Conservation (phyloP, 2,329 filamentous ascomycete species). For the Passalora sequoiae region DNA sequence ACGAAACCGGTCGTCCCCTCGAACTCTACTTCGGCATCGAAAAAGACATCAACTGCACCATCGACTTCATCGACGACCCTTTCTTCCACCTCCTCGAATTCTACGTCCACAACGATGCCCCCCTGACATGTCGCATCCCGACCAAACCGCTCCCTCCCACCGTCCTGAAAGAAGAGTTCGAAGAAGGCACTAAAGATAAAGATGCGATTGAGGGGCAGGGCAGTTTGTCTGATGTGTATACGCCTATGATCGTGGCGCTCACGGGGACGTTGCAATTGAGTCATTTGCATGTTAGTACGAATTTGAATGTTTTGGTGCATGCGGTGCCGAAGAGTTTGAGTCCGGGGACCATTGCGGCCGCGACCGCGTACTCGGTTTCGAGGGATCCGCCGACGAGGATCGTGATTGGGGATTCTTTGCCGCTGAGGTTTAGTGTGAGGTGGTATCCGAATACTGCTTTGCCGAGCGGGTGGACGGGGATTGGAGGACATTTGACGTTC, state of each 20-base stretch:
- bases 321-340: constrained; percentile 49
- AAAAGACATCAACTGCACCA: constrained; percentile 75
- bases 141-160: constrained; percentile 58
- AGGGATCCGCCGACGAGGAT: constrained; percentile 59
- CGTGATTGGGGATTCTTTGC: constrained; percentile 80
- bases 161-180: constrained; percentile 32
- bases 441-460: constrained; percentile 78
- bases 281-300: constrained; percentile 85
- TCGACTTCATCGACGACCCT: constrained; percentile 68
- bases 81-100: constrained; percentile 91
- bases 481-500: constrained; percentile 49
- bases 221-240: constrained; percentile 50
- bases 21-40: constrained; percentile 83
- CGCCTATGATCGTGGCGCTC: constrained; percentile 81
- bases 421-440: constrained; percentile 71
- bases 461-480: constrained; percentile 52
- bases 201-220: constrained; percentile 36
- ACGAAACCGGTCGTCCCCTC: constrained; percentile 77
- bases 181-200: constrained; percentile 33
- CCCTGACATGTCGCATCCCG: constrained; percentile 83
- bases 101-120: constrained; percentile 95
- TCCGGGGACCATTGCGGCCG: constrained; percentile 79
- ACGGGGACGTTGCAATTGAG: constrained; percentile 82
- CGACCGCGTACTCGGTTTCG: constrained; percentile 73
- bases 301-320: constrained; percentile 83